Evolutionary conservation across 495 filamentous ascomycete species (phyloP).

Genomic region (Rostrohypoxylon terebratum): DNA sequence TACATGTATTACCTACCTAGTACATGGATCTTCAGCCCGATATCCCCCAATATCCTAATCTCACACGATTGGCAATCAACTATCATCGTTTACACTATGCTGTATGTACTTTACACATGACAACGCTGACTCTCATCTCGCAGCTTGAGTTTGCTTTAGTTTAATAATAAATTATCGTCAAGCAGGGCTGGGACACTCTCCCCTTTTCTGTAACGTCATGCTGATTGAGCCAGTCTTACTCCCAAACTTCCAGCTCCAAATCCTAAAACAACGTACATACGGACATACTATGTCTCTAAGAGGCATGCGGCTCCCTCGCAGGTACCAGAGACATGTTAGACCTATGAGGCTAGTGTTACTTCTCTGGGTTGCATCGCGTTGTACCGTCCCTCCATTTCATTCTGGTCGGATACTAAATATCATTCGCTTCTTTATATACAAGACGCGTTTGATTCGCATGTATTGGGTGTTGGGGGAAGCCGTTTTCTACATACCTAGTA

Average conservation of each 20-base stretch:
- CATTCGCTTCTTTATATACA: constrained; percentile 18
- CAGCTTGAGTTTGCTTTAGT: constrained; percentile 2
- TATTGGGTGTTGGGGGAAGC: constrained; percentile 7
- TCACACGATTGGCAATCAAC: background rate
- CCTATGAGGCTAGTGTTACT: background rate
- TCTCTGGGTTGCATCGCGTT: constrained; percentile 13
- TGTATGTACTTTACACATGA: background rate
- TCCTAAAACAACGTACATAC: background rate
- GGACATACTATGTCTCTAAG: no score
- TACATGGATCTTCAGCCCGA: constrained; percentile 4
- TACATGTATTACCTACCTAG: background rate
- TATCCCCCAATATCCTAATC: constrained; percentile 18
- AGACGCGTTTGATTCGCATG: constrained; percentile 5
- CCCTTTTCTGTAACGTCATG: constrained; percentile 3
- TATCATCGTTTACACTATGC: background rate
- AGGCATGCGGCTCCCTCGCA: constrained; percentile 33
- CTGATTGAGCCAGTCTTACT: constrained; percentile 5
- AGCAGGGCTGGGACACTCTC: background rate
- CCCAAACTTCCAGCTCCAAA: background rate
- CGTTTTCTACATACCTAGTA: no score
- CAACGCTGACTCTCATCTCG: constrained; percentile 1
- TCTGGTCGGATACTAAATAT: constrained; percentile 19
- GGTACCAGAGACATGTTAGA: constrained; percentile 1
- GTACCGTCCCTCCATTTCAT: constrained; percentile 27
- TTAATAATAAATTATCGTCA: background rate